These are phyloP conservation scores for Shiraia sp. DNA, from an alignment of 2,329 filamentous ascomycete species.

Conservation along the genomic window DNA sequence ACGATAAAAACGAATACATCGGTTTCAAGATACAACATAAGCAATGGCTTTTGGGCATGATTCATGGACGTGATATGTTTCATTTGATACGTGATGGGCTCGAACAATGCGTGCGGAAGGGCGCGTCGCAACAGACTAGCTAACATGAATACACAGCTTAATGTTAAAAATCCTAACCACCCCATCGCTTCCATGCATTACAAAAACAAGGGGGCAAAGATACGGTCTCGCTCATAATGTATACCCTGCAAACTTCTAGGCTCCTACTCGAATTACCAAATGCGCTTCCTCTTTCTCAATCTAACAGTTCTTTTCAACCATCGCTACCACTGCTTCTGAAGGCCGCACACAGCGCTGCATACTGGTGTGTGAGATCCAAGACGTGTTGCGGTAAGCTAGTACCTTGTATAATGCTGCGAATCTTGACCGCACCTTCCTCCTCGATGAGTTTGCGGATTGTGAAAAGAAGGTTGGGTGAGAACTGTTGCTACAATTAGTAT, in stretches of 20 bases:
- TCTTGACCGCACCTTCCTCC: slow-evolving; percentile 95
- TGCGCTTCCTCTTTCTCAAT: not conserved
- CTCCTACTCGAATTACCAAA: not conserved
- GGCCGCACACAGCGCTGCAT: slow-evolving; percentile 89
- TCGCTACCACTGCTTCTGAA: slow-evolving; percentile 95
- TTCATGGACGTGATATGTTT: not conserved
- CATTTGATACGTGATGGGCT: not conserved
- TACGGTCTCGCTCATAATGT: not conserved
- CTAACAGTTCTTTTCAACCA: slow-evolving; percentile 57
- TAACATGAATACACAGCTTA: not conserved
- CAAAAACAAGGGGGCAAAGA: slow-evolving; percentile 1
- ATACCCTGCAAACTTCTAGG: not conserved
- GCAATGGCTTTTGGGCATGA: not conserved
- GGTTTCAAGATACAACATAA: slow-evolving; percentile 36
- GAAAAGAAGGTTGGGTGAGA: slow-evolving; percentile 87
- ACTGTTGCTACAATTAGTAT: slow-evolving; percentile 52
- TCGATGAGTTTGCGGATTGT: slow-evolving; percentile 92
- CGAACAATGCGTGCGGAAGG: not conserved
- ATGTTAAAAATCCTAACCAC: slow-evolving; percentile 1
- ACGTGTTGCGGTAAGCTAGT: slow-evolving; percentile 92
- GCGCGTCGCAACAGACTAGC: not conserved
- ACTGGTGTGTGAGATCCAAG: slow-evolving; percentile 92
- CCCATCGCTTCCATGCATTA: slow-evolving; percentile 19
- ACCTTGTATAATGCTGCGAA: slow-evolving; percentile 94
- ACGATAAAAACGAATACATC: slow-evolving; percentile 48